Conservation (phyloP, 177 flowering plant genomes). For the Telopea speciosissima region DNA sequence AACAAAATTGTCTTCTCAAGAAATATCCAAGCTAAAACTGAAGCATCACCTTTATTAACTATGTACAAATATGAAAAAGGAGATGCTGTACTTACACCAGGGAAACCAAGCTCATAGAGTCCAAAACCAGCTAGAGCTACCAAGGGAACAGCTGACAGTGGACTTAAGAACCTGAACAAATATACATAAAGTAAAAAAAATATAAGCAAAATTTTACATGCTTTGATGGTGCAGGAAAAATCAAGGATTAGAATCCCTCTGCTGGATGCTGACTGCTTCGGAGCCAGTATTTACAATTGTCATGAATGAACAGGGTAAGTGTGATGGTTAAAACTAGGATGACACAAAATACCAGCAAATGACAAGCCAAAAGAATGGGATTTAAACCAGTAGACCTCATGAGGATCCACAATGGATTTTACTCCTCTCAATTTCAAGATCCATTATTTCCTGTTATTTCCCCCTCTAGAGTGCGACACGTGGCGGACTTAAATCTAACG, state of each 20-base stretch:
- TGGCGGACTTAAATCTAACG: too few species aligned
- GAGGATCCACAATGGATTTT: slow-evolving; percentile 50
- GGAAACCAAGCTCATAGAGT: slow-evolving; percentile 85
- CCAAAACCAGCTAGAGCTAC: slow-evolving; percentile 83
- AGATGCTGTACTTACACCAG: slow-evolving; percentile 53
- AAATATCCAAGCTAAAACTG: not conserved
- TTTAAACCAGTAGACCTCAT: slow-evolving; percentile 34
- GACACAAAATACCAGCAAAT: not conserved
- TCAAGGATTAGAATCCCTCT: not conserved
- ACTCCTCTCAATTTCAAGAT: too few species aligned
- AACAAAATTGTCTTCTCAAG: not conserved
- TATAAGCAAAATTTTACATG: not conserved
- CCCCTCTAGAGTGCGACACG: too few species aligned
- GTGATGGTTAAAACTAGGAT: not conserved
- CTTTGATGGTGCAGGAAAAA: not conserved
- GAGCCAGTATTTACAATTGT: not conserved
- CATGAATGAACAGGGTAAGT: too few species aligned
- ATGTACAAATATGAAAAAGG: not conserved
- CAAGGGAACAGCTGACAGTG: slow-evolving; percentile 85
- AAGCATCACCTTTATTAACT: too few species aligned
- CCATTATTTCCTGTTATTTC: too few species aligned
- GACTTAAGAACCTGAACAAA: slow-evolving; percentile 72
- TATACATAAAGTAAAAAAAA: not conserved
- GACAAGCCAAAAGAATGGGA: not conserved
- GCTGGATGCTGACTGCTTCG: not conserved